Percentiles rank a stretch among this genome's conserved stretches.
These are phyloP conservation scores for Heteromeles arbutifolia DNA, from an alignment of 306 rosid genomes.

Conservation along the genomic window DNA sequence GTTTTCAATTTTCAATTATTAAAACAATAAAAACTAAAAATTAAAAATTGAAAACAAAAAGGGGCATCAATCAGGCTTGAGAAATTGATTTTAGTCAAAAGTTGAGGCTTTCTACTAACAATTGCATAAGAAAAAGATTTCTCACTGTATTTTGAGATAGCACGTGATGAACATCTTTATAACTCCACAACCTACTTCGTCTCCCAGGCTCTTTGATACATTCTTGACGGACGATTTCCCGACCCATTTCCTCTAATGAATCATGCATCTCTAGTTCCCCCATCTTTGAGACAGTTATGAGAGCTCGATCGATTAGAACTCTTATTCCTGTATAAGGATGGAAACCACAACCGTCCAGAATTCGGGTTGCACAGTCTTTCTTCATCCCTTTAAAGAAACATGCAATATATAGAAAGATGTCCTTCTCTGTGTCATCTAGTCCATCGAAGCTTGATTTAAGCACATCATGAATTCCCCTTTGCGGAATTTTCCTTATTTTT, in stretches of 20 bases:
- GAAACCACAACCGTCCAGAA: constrained; percentile 15
- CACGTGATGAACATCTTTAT: background rate
- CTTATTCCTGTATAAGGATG: constrained; percentile 20
- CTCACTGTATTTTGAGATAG: background rate
- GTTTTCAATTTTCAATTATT: too few relatives aligned
- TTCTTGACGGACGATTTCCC: background rate
- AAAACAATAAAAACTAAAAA: too few relatives aligned
- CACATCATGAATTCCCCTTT: background rate
- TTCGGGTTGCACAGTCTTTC: constrained; percentile 1
- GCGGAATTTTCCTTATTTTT: constrained; percentile 2
- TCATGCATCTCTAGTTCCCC: background rate
- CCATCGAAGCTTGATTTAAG: constrained; percentile 17
- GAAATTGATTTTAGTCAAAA: too few relatives aligned
- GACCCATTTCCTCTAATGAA: background rate
- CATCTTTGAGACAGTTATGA: background rate
- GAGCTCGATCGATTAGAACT: constrained; percentile 24
- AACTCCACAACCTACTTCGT: background rate
- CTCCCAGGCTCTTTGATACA: background rate
- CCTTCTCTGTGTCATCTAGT: constrained; percentile 15
- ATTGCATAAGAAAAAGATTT: background rate
- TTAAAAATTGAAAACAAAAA: too few relatives aligned
- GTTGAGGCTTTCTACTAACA: too few relatives aligned
- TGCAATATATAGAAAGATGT: constrained; percentile 20
- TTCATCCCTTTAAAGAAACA: constrained; percentile 40
- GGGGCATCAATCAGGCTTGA: too few relatives aligned